Conservation (phyloP, 1,139 yeast species). For the Fermentozyma sake region DNA sequence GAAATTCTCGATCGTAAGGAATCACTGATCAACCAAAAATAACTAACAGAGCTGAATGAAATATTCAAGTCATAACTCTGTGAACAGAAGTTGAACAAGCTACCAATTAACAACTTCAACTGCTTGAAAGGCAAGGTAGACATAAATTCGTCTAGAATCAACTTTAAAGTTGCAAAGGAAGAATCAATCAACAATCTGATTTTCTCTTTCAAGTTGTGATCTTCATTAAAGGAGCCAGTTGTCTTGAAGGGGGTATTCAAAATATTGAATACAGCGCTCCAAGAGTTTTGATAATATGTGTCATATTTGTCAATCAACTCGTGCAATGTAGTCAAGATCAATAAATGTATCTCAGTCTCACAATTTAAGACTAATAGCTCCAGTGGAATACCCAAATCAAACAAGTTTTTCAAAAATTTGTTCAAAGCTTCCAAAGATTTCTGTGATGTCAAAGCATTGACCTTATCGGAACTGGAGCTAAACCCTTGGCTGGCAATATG, state of each 20-base stretch:
- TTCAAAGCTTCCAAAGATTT: constrained; percentile 36
- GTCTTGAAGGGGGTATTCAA: constrained; percentile 61
- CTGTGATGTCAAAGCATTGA: constrained; percentile 25
- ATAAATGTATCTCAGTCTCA: constrained; percentile 65
- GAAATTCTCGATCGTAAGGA: constrained; percentile 41
- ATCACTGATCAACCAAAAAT: constrained; percentile 89
- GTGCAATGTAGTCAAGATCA: constrained; percentile 58
- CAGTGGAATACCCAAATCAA: constrained; percentile 32
- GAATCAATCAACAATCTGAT: constrained; percentile 49
- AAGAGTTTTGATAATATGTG: constrained; percentile 49
- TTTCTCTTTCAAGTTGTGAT: constrained; percentile 35
- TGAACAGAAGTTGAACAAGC: constrained; percentile 63
- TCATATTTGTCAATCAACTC: constrained; percentile 71
- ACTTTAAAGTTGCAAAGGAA: constrained; percentile 75
- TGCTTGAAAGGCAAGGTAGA: constrained; percentile 62
- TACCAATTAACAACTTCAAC: constrained; percentile 61
- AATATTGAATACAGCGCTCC: constrained; percentile 70
- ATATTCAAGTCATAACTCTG: constrained; percentile 76
- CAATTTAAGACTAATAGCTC: constrained; percentile 45
- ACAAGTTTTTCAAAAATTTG: constrained; percentile 26
- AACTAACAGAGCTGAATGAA: constrained; percentile 85
- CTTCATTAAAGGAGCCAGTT: constrained; percentile 17
- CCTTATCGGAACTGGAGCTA: constrained; percentile 12
- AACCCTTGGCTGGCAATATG: constrained; percentile 47
- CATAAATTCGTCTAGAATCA: constrained; percentile 80